Evolutionary conservation across 2,329 filamentous ascomycete genomes (phyloP).

Genomic region (Colletotrichum filicis): DNA sequence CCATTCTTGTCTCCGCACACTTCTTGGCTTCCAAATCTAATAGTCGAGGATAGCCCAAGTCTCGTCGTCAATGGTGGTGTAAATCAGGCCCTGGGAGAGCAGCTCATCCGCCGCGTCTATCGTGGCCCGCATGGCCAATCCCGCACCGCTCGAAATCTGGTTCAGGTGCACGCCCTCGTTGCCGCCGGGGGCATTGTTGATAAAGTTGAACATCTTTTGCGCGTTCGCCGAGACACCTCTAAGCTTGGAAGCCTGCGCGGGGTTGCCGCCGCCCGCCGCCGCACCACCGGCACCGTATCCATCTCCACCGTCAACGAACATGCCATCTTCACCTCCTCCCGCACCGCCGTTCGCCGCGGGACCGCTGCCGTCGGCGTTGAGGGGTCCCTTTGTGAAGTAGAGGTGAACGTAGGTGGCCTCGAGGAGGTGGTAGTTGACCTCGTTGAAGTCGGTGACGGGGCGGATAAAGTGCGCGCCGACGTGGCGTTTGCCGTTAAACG

Average conservation of each 20-base stretch:
- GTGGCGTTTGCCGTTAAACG: slow-evolving; percentile 85
- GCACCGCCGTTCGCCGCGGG: slow-evolving; percentile 48
- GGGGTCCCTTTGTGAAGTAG: slow-evolving; percentile 79
- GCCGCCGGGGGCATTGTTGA: slow-evolving; percentile 75
- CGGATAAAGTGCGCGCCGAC: slow-evolving; percentile 85
- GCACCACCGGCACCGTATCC: slow-evolving; percentile 50
- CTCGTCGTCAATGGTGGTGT: slow-evolving; percentile 90
- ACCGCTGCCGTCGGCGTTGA: slow-evolving; percentile 52
- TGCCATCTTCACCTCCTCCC: slow-evolving; percentile 55
- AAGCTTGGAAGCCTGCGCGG: slow-evolving; percentile 50
- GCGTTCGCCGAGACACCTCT: slow-evolving; percentile 66
- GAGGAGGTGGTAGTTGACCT: slow-evolving; percentile 91
- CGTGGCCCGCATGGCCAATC: slow-evolving; percentile 77
- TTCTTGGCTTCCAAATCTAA: slow-evolving; percentile 43
- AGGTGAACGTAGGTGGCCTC: slow-evolving; percentile 92
- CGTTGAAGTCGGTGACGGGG: slow-evolving; percentile 85
- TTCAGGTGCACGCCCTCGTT: slow-evolving; percentile 89
- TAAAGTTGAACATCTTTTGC: slow-evolving; percentile 76
- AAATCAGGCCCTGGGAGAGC: slow-evolving; percentile 78
- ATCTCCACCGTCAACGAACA: slow-evolving; percentile 66
- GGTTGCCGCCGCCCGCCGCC: slow-evolving; percentile 48
- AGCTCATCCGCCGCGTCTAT: slow-evolving; percentile 85
- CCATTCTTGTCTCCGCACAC: background rate
- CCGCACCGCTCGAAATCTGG: slow-evolving; percentile 74
- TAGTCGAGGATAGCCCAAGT: slow-evolving; percentile 89